Evolutionary conservation across 495 filamentous ascomycete genomes (phyloP), one percentile per base, ranked within the genome.

Genomic region (Penicillium mononematosum): DNA sequence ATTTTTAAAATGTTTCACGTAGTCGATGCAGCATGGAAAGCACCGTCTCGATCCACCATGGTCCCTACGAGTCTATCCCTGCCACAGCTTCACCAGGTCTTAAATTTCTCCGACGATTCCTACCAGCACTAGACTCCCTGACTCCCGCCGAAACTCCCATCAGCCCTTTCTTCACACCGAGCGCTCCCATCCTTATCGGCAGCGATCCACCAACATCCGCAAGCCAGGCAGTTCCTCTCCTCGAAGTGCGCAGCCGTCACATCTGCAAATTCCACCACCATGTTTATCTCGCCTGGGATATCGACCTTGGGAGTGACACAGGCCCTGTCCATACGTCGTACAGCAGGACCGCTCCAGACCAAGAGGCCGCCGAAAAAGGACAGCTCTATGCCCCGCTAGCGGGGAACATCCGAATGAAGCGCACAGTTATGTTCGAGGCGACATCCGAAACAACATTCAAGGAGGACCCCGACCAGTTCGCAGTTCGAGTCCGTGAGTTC

Each of bases 361-460:
- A 42, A 19, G 36, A 52, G 10, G 19, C 49, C 22, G 32, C 32
- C 8, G 31, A 32, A 39, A 56, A 48, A 38, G 17, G 16, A 12
- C 48, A 56, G n/a, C 54, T 61, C 24, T 60, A 58, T 38, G 55
- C 54, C 14, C 58, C 45, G 8, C 45, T 58, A 2, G 50, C 31
- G 4, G 58, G 60, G 22, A 38, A 27, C 1, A 47, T 54, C 9
- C 55, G 20, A 25, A 50, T 67, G 25, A 64, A 59, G 27, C 53
- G 63, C 10, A 69, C 68, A 0, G 66, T 69, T 1, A 67, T 69
- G 63, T 69, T 62, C 34, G 63, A 67, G 25, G 58, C 65, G 1
- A 70, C 59, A 3, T 64, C 56, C 0, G 50, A 53, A 22, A 63
- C 68, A 1, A 49, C 59, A 0, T 65, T 68, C 50, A 56, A 55